Evolutionary conservation across 441 rosid genomes (phyloP), one percentile per base, ranked within the genome.

Genomic region (Hura crepitans): DNA sequence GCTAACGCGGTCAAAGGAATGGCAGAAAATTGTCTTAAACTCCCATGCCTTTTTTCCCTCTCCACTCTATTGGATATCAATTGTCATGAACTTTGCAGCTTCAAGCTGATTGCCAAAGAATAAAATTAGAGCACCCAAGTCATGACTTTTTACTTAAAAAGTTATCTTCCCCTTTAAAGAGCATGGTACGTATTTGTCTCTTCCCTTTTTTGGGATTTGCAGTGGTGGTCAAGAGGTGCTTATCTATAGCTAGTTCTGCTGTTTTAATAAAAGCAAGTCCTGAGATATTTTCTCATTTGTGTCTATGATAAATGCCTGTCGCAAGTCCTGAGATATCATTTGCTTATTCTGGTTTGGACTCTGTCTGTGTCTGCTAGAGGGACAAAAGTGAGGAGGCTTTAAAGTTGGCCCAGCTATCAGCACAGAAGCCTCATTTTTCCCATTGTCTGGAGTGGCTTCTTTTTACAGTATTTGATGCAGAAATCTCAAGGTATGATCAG

Each of bases 371-470:
- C 30, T 75, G 67, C 66, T 85, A 96, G 98, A 85, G 99, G 82
- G 86, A 88, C 79, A 96, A 96, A 87, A 86, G 75, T 45, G 96
- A 92, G 80, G 98, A 96, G 85, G 99, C 98, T 63, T 72, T 96
- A 69, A 84, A 82, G 71, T 82, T 96, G 83, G 99, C 99, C 63
- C 95, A 85, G 68, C 76, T 92, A 81, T 95, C 99, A 42, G 98
- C 97, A 20, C 92, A 88, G 84, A 96, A 91, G 80, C 97, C 97
- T 77, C 98, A 96, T 74, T 96, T 96, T 82, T 91, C 94, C 62
- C 96, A 89, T 78, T 96, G 97, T 83, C 77, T 96, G 74, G 99
- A 96, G 80, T 96, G 97, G 99, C 96, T 92, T 85, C 93, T 92
- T 76, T 96, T 96, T 75, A 91, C 98, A 3, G 99, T 92, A 62